Percentiles rank a stretch among this genome's conserved stretches.
Evolutionary conservation across 257 asterid species (phyloP).

Genomic region (Leonotis leonurus): DNA sequence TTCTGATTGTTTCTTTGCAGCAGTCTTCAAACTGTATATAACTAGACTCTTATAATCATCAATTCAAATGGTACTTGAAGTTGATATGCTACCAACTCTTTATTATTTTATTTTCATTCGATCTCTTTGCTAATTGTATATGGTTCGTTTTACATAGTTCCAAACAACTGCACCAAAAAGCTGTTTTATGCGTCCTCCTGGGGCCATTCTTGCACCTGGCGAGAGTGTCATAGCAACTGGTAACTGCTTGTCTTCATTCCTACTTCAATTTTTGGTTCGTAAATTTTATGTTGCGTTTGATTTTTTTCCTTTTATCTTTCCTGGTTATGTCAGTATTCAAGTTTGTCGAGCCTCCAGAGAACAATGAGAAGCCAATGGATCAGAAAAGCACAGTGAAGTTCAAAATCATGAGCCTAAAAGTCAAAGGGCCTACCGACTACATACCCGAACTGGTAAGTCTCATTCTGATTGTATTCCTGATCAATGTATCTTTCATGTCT

Average conservation of each 20-base stretch:
- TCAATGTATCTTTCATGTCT: not conserved
- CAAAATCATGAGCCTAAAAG: slow-evolving; percentile 93
- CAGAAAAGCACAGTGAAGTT: slow-evolving; percentile 91
- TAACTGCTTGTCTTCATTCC: slow-evolving; percentile 15
- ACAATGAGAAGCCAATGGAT: slow-evolving; percentile 83
- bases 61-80: not conserved
- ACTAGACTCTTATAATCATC: not conserved
- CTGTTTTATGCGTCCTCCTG: slow-evolving; percentile 99
- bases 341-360: slow-evolving; percentile 91
- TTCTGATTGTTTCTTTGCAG: not conserved
- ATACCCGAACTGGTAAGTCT: slow-evolving; percentile 83
- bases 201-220: slow-evolving; percentile 90
- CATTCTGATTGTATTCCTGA: not conserved
- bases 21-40: not conserved
- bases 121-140: not conserved
- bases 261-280: not conserved
- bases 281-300: not conserved
- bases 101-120: not conserved
- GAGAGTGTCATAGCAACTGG: slow-evolving; percentile 89
- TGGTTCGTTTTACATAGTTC: slow-evolving; percentile 44
- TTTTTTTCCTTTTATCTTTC: not conserved
- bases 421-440: slow-evolving; percentile 79
- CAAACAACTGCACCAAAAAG: slow-evolving; percentile 97
- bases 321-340: slow-evolving; percentile 63
- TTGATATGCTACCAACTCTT: not conserved